Evolutionary conservation across 768 basidiomycete species (phyloP), one percentile per base, ranked within the genome.

Genomic region (Hygrocybe coccinea): DNA sequence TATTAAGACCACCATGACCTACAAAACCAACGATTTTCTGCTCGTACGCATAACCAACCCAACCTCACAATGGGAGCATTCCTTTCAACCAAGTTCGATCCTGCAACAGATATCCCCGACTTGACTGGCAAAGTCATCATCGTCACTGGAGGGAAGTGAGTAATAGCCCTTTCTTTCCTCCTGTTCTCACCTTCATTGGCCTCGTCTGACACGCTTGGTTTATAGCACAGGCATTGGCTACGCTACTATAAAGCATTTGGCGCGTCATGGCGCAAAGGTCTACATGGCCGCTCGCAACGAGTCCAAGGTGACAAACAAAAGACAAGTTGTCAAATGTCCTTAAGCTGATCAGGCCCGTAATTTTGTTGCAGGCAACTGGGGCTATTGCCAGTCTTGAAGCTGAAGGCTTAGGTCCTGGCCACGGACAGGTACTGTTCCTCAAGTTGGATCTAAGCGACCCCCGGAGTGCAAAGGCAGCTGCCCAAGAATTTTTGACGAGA

Each of bases 111-210:
- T 58, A 59, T 83, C 29, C 68, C 73, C 2, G 76, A 79, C 59
- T 65, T 81, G 7, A 67, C 64, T 5, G 80, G 78, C 10, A 80
- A 80, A 62, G 79, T 84, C n/a, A 63, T 70, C 44, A 66, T 83
- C 38, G 78, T 85, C 17, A 84, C 82, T 0, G 83, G 83, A 14
- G 80, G 76, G 59, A 84, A 83, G 79, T 82, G 54, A 68, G 74
- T 17, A n/a, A 8, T 22, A 5, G 12, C 17, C 7, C 11, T 33
- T 41, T 22, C 17, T n/a, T 34, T 38, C 51, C 24, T 50, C 25
- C 50, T 22, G 33, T 17, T n/a, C n/a, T n/a, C n/a, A n/a, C n/a
- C n/a, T n/a, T n/a, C n/a, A n/a, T n/a, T n/a, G 15, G 21, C n/a
- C 25, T 19, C 24, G 17, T 8, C 25, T 29, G 44, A 9, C 22